Evolutionary conservation across 108 stramenopile genomes (phyloP).

Genomic region (Schizochytrium sp.): DNA sequence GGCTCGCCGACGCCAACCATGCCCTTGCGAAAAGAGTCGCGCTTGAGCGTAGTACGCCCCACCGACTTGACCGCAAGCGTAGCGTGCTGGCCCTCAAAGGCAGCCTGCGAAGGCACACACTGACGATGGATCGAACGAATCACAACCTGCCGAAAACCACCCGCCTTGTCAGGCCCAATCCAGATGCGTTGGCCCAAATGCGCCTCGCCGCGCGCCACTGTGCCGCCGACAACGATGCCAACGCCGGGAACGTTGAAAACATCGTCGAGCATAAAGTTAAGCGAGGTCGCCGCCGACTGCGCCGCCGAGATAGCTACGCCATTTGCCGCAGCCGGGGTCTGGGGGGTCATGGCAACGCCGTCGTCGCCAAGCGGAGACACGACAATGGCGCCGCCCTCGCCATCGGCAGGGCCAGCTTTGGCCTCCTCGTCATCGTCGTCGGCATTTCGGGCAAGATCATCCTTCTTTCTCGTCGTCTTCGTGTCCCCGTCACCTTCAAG

Average conservation of each 20-base stretch:
- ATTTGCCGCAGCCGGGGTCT: not conserved
- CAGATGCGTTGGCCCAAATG: conserved; percentile 33
- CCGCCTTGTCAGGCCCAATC: conserved; percentile 48
- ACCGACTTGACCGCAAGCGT: conserved; percentile 47
- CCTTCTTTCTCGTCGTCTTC: not conserved
- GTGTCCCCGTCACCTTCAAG: not conserved
- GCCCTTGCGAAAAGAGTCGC: conserved; percentile 44
- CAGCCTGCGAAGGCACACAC: conserved; percentile 6
- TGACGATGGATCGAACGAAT: conserved; percentile 26
- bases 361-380: not conserved
- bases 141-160: conserved; percentile 41
- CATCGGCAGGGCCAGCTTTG: not conserved
- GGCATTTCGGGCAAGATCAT: not conserved
- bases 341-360: not conserved
- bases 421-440: not conserved
- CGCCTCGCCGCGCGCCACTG: conserved; percentile 39
- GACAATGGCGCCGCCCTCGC: not conserved
- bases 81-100: conserved; percentile 39
- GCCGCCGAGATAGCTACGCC: not conserved
- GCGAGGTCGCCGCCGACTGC: not conserved
- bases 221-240: conserved; percentile 55
- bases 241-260: conserved; percentile 57
- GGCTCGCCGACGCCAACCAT: conserved; percentile 34
- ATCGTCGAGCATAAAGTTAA: conserved; percentile 40
- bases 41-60: conserved; percentile 28